A percentile compares a stretch with the other conserved stretches of the same genome.
phyloP scores from a whole-genome alignment of 768 basidiomycete species.

The Boletales sp. region DNA sequence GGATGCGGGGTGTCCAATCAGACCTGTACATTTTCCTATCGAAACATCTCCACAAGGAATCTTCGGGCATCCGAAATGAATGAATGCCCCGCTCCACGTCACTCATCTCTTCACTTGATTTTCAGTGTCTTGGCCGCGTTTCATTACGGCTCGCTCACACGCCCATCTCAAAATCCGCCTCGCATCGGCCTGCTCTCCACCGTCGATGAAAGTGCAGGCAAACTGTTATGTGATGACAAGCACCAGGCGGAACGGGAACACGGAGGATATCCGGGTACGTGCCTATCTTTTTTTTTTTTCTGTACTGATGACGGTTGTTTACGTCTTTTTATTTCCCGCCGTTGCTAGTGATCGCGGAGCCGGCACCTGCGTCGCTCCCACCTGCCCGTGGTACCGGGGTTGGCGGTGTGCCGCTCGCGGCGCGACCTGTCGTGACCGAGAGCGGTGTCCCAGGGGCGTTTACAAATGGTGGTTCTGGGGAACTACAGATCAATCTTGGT shows the following conservation, averaged over 20 bases:
- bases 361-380: conserved; percentile 37
- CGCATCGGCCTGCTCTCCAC: conserved; percentile 72
- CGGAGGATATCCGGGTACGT: conserved; percentile 28
- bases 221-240: conserved; percentile 35
- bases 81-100: neutral
- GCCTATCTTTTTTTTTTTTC: neutral
- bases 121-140: conserved; percentile 63
- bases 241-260: conserved; percentile 30
- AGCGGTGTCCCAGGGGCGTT: conserved; percentile 2
- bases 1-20: conserved; percentile 2
- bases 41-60: conserved; percentile 7
- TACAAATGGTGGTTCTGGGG: conserved; percentile 16
- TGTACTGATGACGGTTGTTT: neutral
- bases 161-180: conserved; percentile 65
- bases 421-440: conserved; percentile 11
- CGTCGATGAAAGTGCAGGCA: conserved; percentile 52
- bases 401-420: conserved; percentile 30
- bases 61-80: conserved; percentile 12
- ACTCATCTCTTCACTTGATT: neutral
- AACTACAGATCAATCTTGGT: conserved; percentile 3
- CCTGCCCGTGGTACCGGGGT: conserved; percentile 20
- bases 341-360: conserved; percentile 36
- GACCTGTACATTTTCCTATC: neutral
- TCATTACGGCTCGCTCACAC: conserved; percentile 68
- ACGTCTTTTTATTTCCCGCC: neutral